A percentile compares a stretch with the other conserved stretches of the same genome.
Evolutionary conservation across 371 early-diverging fungal genomes (phyloP).

Genomic region (Zychaea mexicana): DNA sequence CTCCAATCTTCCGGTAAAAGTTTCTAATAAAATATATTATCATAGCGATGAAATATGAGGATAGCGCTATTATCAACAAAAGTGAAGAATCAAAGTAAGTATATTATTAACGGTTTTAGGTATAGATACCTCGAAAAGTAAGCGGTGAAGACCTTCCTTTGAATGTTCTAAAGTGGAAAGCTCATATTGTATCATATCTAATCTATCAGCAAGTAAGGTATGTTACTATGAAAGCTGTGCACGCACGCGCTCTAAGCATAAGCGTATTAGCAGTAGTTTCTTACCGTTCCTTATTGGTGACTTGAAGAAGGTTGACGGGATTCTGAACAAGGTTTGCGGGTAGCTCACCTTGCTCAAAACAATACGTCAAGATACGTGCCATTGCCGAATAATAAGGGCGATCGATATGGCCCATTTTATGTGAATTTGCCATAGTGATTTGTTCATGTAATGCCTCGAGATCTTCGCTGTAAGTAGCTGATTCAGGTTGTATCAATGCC

Average conservation of each 20-base stretch:
- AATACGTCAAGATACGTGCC: conserved; percentile 5
- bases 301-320: conserved; percentile 9
- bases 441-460: neutral
- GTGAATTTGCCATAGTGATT: neutral
- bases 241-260: too few species aligned
- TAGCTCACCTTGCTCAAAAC: neutral
- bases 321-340: neutral
- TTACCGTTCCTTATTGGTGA: conserved; percentile 15
- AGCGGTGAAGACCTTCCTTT: neutral
- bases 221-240: neutral
- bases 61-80: too few species aligned
- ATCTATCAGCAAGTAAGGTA: neutral
- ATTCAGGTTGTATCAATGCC: neutral
- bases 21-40: neutral
- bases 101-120: neutral
- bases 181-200: neutral
- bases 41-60: neutral
- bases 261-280: too few species aligned
- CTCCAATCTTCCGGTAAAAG: conserved; percentile 24
- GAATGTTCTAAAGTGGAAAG: neutral
- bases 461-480: neutral
- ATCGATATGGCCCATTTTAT: neutral
- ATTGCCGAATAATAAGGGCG: conserved; percentile 16
- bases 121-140: conserved; percentile 9
- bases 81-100: neutral